A percentile compares a stretch with the other conserved stretches of the same genome.
Conservation (phyloP, 805 yeast genomes). For the Lachancea quebecensis region DNA sequence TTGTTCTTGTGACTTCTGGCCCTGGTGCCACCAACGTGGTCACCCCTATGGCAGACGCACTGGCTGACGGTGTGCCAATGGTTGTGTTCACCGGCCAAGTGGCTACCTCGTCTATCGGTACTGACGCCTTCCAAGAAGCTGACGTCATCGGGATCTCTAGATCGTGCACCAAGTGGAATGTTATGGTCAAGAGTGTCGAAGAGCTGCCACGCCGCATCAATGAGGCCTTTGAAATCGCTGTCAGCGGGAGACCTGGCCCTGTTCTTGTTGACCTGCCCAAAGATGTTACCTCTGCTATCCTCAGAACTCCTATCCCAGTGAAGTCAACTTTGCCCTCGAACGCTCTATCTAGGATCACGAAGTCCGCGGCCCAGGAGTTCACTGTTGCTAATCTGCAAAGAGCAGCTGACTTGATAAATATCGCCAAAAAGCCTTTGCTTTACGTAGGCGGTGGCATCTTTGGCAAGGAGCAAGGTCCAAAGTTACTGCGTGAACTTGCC, state of each 20-base stretch:
- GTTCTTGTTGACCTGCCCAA: constrained; percentile 96
- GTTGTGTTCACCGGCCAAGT: constrained; percentile 98
- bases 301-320: constrained; percentile 80
- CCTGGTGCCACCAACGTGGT: constrained; percentile 98
- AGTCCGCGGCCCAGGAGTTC: constrained; percentile 63
- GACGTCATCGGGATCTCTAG: constrained; percentile 96
- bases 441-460: constrained; percentile 91
- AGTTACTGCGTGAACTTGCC: constrained; percentile 69
- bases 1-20: constrained; percentile 96
- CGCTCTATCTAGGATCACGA: constrained; percentile 64
- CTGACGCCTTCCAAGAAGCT: constrained; percentile 99
- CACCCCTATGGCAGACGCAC: constrained; percentile 97
- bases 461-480: constrained; percentile 74
- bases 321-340: constrained; percentile 65
- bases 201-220: constrained; percentile 93
- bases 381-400: constrained; percentile 66
- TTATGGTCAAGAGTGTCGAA: constrained; percentile 91
- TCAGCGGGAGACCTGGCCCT: constrained; percentile 96
- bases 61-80: constrained; percentile 95
- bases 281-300: constrained; percentile 91
- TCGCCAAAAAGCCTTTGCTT: constrained; percentile 79
- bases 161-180: constrained; percentile 98
- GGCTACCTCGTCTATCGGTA: constrained; percentile 90
- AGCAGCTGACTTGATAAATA: constrained; percentile 71
- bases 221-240: constrained; percentile 97